Evolutionary conservation across 768 basidiomycete species (phyloP).

Genomic region (Lyophyllum semitale): DNA sequence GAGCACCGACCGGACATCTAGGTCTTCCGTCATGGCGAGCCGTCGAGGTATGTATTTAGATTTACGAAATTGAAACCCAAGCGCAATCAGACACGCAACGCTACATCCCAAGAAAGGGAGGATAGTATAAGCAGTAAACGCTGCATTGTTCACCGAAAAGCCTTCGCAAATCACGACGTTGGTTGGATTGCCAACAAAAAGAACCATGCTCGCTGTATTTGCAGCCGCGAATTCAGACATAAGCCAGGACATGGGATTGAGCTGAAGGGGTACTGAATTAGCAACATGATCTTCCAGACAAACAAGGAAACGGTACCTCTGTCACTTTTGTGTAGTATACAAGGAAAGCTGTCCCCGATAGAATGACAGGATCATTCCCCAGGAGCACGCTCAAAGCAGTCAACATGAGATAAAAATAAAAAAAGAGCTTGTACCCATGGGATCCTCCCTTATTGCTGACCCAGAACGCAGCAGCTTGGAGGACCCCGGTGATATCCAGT

Average conservation of each 20-base stretch:
- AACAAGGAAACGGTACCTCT: conserved; percentile 24
- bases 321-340: conserved; percentile 83
- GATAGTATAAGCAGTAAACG: conserved; percentile 82
- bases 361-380: conserved; percentile 94
- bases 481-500: conserved; percentile 75
- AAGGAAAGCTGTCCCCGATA: conserved; percentile 89
- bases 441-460: conserved; percentile 80
- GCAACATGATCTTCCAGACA: neutral
- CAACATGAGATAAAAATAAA: conserved; percentile 85
- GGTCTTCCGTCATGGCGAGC: conserved; percentile 35
- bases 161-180: conserved; percentile 93
- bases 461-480: conserved; percentile 87
- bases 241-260: conserved; percentile 65
- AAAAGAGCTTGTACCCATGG: conserved; percentile 71
- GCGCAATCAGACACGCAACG: conserved; percentile 62
- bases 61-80: conserved; percentile 59
- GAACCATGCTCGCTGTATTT: conserved; percentile 74
- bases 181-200: conserved; percentile 90
- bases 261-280: conserved; percentile 10
- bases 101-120: conserved; percentile 74
- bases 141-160: conserved; percentile 73
- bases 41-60: conserved; percentile 53
- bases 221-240: conserved; percentile 79
- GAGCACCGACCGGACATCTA: conserved; percentile 62
- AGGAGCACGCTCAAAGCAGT: conserved; percentile 74